Conservation (phyloP, 768 basidiomycete species). For the Amanita fuliginea region DNA sequence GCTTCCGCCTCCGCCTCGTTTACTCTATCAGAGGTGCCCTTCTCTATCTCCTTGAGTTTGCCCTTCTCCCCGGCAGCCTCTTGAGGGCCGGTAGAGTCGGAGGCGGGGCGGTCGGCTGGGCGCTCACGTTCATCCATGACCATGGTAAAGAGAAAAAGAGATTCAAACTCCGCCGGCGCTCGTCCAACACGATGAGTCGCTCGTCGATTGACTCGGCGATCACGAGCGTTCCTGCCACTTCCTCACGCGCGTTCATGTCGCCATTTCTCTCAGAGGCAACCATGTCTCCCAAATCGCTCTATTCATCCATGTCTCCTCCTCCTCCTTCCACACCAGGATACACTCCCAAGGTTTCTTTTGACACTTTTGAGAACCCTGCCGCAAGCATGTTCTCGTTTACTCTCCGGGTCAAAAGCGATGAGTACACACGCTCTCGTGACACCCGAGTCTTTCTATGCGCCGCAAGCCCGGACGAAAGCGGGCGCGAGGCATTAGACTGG, state of each 20-base stretch:
- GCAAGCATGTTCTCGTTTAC: slow-evolving; percentile 86
- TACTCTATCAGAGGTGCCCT: background rate
- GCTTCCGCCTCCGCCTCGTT: background rate
- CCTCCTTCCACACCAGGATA: slow-evolving; percentile 22
- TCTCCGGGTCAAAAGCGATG: slow-evolving; percentile 73
- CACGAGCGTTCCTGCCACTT: too few relatives aligned
- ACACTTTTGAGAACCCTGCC: slow-evolving; percentile 75
- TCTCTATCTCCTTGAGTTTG: background rate
- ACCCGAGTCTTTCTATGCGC: slow-evolving; percentile 90
- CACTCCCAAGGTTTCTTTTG: slow-evolving; percentile 73
- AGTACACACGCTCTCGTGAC: slow-evolving; percentile 61
- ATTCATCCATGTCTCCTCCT: slow-evolving; percentile 8
- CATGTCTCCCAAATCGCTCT: slow-evolving; percentile 11
- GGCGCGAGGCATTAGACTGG: slow-evolving; percentile 86
- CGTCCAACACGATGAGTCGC: background rate
- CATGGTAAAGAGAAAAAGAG: background rate
- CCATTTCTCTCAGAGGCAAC: background rate
- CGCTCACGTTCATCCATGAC: background rate
- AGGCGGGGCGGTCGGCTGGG: background rate
- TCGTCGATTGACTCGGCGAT: background rate
- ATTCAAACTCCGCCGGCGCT: slow-evolving; percentile 11
- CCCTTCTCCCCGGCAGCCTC: background rate
- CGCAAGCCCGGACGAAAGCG: slow-evolving; percentile 80
- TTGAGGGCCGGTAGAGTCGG: background rate
- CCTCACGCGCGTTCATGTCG: too few relatives aligned